Percentiles rank a stretch among this genome's conserved stretches.
Evolutionary conservation across 441 rosid species (phyloP).

Genomic region (Metrosideros polymorpha): DNA sequence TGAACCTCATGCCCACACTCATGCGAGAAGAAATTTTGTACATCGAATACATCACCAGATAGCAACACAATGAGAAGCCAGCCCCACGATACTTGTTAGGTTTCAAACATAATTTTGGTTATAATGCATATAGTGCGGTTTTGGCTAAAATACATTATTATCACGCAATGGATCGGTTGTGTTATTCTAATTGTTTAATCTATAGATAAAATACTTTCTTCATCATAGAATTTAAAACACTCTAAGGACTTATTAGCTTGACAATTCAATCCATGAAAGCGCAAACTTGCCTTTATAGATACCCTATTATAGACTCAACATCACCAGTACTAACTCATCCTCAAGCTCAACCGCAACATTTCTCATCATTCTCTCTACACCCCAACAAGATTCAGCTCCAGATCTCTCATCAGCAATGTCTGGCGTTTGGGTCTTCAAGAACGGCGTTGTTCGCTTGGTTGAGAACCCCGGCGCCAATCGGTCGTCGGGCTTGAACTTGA

Average conservation of each 20-base stretch:
- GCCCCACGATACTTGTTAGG: not conserved
- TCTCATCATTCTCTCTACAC: not conserved
- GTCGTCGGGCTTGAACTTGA: not conserved
- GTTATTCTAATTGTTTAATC: not conserved
- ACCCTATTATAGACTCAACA: not conserved
- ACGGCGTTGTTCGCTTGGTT: conserved; percentile 52
- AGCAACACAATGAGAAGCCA: not conserved
- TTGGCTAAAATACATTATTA: not conserved
- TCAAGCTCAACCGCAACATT: not conserved
- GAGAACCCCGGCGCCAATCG: conserved; percentile 44
- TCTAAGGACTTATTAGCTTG: not conserved
- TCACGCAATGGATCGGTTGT: not conserved
- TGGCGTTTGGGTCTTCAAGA: conserved; percentile 73
- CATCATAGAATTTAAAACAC: not conserved
- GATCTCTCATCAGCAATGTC: conserved; percentile 30
- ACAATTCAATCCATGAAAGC: not conserved
- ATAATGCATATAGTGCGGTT: not conserved
- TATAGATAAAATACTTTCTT: not conserved
- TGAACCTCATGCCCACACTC: not conserved
- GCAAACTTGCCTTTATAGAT: not conserved
- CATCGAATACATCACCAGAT: not conserved
- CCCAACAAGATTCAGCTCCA: not conserved
- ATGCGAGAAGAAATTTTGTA: not conserved
- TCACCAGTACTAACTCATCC: not conserved
- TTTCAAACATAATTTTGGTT: not conserved